phyloP scores from a whole-genome alignment of 805 yeast species.

The Cyberlindnera maritima region DNA sequence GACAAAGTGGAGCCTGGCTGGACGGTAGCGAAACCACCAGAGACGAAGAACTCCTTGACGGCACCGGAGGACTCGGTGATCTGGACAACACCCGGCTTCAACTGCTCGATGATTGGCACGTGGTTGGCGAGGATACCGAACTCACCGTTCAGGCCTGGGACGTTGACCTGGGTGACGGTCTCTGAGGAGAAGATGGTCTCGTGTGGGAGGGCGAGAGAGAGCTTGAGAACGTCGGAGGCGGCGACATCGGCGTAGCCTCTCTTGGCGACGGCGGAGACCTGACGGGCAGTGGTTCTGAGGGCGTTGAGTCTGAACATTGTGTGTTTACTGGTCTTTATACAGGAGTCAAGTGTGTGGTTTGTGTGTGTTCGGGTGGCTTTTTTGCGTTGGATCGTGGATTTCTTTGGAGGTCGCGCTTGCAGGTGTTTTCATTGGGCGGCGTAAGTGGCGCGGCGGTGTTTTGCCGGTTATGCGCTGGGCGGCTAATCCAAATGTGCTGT shows the following conservation, averaged over 20 bases:
- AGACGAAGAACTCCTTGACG: slow-evolving; percentile 78
- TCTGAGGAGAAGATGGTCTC: slow-evolving; percentile 56
- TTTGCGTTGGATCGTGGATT: neutral
- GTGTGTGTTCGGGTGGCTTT: neutral
- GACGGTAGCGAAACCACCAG: slow-evolving; percentile 96
- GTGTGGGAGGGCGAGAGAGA: slow-evolving; percentile 90
- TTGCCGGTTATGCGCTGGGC: neutral
- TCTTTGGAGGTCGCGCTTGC: neutral
- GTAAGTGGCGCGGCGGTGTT: neutral
- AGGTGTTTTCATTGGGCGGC: neutral
- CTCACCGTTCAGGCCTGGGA: slow-evolving; percentile 94
- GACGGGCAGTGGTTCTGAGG: slow-evolving; percentile 29
- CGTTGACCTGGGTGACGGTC: slow-evolving; percentile 71
- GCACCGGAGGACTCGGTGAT: slow-evolving; percentile 75
- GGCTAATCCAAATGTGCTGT: too few species aligned
- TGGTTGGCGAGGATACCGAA: slow-evolving; percentile 97
- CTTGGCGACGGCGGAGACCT: slow-evolving; percentile 52
- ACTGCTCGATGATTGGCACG: slow-evolving; percentile 96
- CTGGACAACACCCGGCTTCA: slow-evolving; percentile 93
- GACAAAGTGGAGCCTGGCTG: slow-evolving; percentile 90
- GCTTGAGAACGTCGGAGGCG: slow-evolving; percentile 69
- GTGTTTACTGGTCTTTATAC: too few species aligned
- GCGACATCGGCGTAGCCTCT: slow-evolving; percentile 91
- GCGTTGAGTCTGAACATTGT: slow-evolving; percentile 30
- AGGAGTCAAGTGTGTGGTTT: neutral